Percentiles rank a stretch among this genome's conserved stretches.
These are phyloP conservation scores for Anisodus acutangulus DNA, from an alignment of 257 asterid species.

Conservation along the genomic window DNA sequence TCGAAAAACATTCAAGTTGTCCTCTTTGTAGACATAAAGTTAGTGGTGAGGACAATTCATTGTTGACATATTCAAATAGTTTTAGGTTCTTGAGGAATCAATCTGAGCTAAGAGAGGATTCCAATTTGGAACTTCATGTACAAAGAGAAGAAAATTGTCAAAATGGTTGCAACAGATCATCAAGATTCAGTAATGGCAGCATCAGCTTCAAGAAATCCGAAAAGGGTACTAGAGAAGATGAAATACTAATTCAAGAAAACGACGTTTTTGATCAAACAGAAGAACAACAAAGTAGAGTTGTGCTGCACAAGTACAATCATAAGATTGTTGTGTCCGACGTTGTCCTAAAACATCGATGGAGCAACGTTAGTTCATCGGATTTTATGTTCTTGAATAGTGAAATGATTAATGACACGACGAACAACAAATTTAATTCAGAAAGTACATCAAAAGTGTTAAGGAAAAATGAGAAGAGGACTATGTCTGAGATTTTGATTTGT, in stretches of 20 bases:
- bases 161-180: constrained; percentile 34
- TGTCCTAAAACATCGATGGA: constrained; percentile 62
- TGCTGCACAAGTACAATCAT: constrained; percentile 53
- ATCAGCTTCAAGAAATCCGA: constrained; percentile 33
- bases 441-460: constrained; percentile 32
- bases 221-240: constrained; percentile 37
- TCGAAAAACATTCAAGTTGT: constrained; percentile 50
- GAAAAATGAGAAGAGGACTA: constrained; percentile 53
- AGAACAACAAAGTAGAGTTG: neutral
- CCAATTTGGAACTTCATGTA: constrained; percentile 49
- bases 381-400: constrained; percentile 57
- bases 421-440: constrained; percentile 39
- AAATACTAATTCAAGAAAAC: constrained; percentile 36
- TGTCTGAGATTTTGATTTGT: constrained; percentile 72
- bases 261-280: constrained; percentile 13
- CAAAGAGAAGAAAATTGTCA: constrained; percentile 49
- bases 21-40: constrained; percentile 48
- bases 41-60: constrained; percentile 35
- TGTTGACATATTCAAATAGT: constrained; percentile 39
- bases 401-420: constrained; percentile 51
- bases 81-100: constrained; percentile 40
- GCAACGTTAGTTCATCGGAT: constrained; percentile 66
- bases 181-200: constrained; percentile 47
- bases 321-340: constrained; percentile 51
- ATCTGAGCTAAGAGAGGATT: constrained; percentile 36